phyloP scores from a whole-genome alignment of 2,329 filamentous ascomycete species.

The Exophiala sp. region DNA sequence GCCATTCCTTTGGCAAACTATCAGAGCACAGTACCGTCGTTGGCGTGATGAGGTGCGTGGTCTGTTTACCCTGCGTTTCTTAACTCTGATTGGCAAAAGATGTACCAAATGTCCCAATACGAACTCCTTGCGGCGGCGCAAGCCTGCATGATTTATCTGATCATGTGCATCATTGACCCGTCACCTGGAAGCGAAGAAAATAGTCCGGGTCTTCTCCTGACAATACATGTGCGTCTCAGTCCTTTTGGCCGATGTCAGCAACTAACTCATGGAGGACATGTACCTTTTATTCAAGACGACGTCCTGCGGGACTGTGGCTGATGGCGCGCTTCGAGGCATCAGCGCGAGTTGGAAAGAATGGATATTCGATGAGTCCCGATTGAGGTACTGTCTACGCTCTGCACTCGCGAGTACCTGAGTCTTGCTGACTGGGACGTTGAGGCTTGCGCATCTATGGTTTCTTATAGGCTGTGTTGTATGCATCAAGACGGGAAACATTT shows the following conservation, averaged over 20 bases:
- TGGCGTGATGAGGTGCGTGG: not conserved
- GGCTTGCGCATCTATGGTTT: constrained; percentile 10
- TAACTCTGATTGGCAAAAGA: not conserved
- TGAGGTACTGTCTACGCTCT: constrained; percentile 14
- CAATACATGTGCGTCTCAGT: constrained; percentile 1
- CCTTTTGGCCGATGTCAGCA: too few species aligned
- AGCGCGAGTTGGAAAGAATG: constrained; percentile 26
- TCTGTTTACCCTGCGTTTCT: not conserved
- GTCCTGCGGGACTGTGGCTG: not conserved
- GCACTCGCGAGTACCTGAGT: not conserved
- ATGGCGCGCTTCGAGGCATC: constrained; percentile 9
- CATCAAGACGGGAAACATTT: constrained; percentile 6
- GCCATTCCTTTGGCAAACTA: constrained; percentile 23
- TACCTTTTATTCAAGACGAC: too few species aligned
- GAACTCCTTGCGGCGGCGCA: constrained; percentile 20
- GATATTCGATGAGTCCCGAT: constrained; percentile 26
- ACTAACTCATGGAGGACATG: too few species aligned
- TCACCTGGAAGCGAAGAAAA: constrained; percentile 1
- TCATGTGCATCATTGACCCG: constrained; percentile 22
- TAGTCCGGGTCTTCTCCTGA: constrained; percentile 8
- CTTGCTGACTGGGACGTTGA: not conserved
- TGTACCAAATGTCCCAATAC: constrained; percentile 2
- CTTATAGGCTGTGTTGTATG: constrained; percentile 10
- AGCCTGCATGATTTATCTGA: constrained; percentile 23
- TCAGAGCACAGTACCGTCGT: constrained; percentile 18